Conservation (phyloP, 2,329 filamentous ascomycete species). For the Aspergillus ruber region DNA sequence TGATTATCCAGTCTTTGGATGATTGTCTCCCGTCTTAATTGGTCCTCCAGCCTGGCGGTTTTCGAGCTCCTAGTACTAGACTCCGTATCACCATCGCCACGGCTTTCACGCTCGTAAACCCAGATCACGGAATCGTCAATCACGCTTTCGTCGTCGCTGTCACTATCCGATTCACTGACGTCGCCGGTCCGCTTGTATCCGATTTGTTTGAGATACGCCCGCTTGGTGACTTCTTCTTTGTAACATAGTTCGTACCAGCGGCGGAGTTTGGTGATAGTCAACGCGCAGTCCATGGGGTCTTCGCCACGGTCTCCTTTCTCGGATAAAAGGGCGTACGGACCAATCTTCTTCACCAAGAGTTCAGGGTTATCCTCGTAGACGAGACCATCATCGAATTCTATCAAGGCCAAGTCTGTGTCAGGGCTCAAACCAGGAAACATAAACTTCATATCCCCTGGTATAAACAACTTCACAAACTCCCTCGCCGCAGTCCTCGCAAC, state of each 20-base stretch:
- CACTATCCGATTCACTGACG: background rate
- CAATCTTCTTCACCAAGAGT: background rate
- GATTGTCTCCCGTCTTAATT: background rate
- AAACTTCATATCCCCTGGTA: background rate
- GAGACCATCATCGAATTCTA: background rate
- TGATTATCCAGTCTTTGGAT: conserved; percentile 1
- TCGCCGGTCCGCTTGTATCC: conserved; percentile 1
- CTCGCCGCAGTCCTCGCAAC: conserved; percentile 11
- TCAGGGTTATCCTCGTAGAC: background rate
- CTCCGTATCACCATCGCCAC: background rate
- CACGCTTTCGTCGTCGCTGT: background rate
- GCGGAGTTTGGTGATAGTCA: conserved; percentile 5
- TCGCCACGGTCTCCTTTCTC: background rate
- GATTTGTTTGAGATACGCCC: background rate
- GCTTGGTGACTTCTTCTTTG: conserved; percentile 2
- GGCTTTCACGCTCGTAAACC: conserved; percentile 1
- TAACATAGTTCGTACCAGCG: conserved; percentile 2
- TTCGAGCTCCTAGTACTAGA: background rate
- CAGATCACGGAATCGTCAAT: conserved; percentile 2
- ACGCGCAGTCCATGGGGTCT: conserved; percentile 2
- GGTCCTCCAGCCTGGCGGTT: background rate
- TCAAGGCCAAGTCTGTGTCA: conserved; percentile 2
- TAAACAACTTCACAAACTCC: conserved; percentile 12
- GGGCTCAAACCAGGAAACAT: conserved; percentile 2
- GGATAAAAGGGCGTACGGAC: background rate